A percentile compares a stretch with the other conserved stretches of the same genome.
phyloP scores from a whole-genome alignment of 805 yeast species.

The Saccharomycopsis synnaedendra region DNA sequence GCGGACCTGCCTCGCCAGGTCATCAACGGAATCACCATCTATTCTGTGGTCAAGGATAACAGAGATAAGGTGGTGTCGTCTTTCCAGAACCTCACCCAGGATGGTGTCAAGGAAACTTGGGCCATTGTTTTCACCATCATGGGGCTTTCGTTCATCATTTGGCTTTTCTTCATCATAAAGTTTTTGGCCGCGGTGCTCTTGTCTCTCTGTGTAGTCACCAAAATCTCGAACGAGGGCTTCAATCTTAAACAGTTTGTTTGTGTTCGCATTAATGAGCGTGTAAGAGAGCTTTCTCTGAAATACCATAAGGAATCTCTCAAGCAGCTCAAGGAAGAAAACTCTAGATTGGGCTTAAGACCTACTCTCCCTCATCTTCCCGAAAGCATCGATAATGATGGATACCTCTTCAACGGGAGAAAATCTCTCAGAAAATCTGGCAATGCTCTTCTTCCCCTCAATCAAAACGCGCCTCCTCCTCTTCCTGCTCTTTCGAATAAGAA shows the following conservation, averaged over 20 bases:
- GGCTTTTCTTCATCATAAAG: slow-evolving; percentile 55
- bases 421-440: slow-evolving; percentile 12
- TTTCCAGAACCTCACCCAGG: slow-evolving; percentile 30
- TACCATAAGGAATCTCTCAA: slow-evolving; percentile 23
- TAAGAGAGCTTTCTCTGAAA: slow-evolving; percentile 37
- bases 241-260: slow-evolving; percentile 54
- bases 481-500: slow-evolving; percentile 1
- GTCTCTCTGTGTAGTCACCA: slow-evolving; percentile 39
- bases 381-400: neutral
- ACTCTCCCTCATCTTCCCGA: slow-evolving; percentile 19
- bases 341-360: slow-evolving; percentile 19
- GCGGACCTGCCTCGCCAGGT: slow-evolving; percentile 88
- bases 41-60: slow-evolving; percentile 32
- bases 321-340: slow-evolving; percentile 20
- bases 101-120: slow-evolving; percentile 48
- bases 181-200: slow-evolving; percentile 43
- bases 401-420: slow-evolving; percentile 1
- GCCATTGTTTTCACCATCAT: slow-evolving; percentile 67
- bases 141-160: slow-evolving; percentile 63
- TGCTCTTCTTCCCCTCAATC: slow-evolving; percentile 14
- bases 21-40: slow-evolving; percentile 64
- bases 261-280: slow-evolving; percentile 42
- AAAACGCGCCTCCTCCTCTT: slow-evolving; percentile 7
- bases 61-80: slow-evolving; percentile 23
- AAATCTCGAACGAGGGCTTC: slow-evolving; percentile 26